Evolutionary conservation across 345 rosid genomes (phyloP), one percentile per base, ranked within the genome.

Genomic region (Mallotus nudiflorus): DNA sequence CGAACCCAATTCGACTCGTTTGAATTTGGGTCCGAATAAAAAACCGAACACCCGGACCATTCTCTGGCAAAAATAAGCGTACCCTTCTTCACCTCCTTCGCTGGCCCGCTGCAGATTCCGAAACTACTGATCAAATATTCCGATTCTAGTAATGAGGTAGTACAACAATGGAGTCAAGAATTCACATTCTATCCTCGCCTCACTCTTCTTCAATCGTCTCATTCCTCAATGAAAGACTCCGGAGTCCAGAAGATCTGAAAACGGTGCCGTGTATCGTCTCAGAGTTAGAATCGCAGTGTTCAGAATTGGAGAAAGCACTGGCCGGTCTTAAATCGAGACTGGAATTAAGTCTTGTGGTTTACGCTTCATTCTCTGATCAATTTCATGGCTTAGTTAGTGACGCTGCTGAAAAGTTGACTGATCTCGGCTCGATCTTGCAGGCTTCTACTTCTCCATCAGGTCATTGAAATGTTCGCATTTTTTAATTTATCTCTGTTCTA

Each of bases 311-410:
- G 57, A 85, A 75, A 35, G 70, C 76, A 80, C 65, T 90, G 9
- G 27, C 72, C 62, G 82, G 73, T 48, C 85, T 89, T 69, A 88
- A 85, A 64, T 80, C 84, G 52, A 78, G 81, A 71, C 89, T 95
- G 58, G 84, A 78, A 58, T 85, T 87, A 1, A 74, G 71, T 65
- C 80, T 91, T 14, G 67, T 80, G 11, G 74, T 84, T 67, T 87
- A 88, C 88, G 78, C 89, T 75, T 86, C 89, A 31, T 88, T 85
- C 73, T 88, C 96, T 24, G 89, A 82, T 77, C 86, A 87, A 58
- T 56, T 81, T 70, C 78, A 73, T 31, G 74, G 81, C 63, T 55
- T 85, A 27, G 68, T 86, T 18, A 35, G 15, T 4, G 78, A 79
- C 18, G 80, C 87, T 58, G 70, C 65, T 72, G 78, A 78, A 62